A percentile compares a stretch with the other conserved stretches of the same genome.
These are phyloP conservation scores for Darksidea phi DNA, from an alignment of 495 filamentous ascomycete species.

Conservation along the genomic window DNA sequence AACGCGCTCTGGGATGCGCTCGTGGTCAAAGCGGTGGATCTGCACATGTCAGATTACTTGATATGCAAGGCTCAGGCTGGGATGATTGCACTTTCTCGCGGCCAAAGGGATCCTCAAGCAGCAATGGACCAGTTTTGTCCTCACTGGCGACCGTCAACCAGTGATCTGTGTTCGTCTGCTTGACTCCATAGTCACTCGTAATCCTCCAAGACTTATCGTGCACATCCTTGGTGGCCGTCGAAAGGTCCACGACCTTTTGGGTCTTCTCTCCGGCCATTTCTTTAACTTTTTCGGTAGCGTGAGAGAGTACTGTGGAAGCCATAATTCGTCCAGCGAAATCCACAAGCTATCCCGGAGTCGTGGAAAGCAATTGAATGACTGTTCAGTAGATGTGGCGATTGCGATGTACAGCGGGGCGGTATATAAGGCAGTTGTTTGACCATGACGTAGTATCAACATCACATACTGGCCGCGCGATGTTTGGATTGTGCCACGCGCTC, in stretches of 20 bases:
- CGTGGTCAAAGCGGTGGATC: constrained; percentile 82
- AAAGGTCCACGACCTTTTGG: constrained; percentile 36
- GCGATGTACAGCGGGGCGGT: neutral
- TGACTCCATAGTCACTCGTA: constrained; percentile 78
- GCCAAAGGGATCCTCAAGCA: constrained; percentile 81
- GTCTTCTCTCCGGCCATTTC: constrained; percentile 2
- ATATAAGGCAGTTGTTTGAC: neutral
- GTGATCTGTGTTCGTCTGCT: constrained; percentile 70
- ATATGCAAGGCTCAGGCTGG: neutral
- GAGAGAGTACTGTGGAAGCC: constrained; percentile 24
- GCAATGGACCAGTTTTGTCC: constrained; percentile 62
- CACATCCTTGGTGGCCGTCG: constrained; percentile 38
- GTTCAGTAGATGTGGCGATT: neutral
- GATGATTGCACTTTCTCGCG: constrained; percentile 65
- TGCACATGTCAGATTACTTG: constrained; percentile 37
- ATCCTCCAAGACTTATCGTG: constrained; percentile 49
- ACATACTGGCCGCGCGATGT: neutral
- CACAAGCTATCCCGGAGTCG: neutral
- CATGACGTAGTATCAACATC: constrained; percentile 9
- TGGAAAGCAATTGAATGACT: neutral
- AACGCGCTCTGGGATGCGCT: constrained; percentile 84
- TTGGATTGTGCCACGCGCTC: neutral
- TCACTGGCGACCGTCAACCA: constrained; percentile 68
- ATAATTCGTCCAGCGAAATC: neutral
- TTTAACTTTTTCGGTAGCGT: constrained; percentile 15